Base-by-base conservation (phyloP, 2,329 filamentous ascomycete species). In the Elsinoe fawcettii region DNA sequence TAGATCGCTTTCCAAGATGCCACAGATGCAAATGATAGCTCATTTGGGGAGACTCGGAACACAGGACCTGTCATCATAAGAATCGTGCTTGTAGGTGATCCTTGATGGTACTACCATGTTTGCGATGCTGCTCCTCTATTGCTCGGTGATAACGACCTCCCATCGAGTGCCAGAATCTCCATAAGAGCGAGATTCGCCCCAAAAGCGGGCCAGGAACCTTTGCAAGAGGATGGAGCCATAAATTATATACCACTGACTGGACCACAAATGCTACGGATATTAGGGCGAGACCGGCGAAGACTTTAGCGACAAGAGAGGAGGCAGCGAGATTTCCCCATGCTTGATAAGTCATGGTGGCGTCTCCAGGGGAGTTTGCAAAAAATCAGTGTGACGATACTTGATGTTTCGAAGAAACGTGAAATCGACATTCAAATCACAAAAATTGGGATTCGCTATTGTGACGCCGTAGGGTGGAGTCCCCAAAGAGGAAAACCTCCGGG, bases 1-100 rank as follows among this genome's bases (percentile, higher is more conserved):
- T 67, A 70, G 43, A 70, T 68, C n/a, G 64, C 65, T 60, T 66
- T 64, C 62, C 63, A 66, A 43, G 69, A 66, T 44, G 66, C 55
- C 1, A 63, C 61, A 7, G 66, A 63, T 32, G 58, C 63, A 56
- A 69, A 70, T 41, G 65, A 65, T 12, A 70, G 61, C 54, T 69
- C 66, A 25, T 66, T 67, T 1, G 69, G 68, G 1, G 65, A 63
- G 2, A 70, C 59, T 2, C 69, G 66, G 25, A 71, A 62, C 2
- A 70, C 60, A 12, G 60, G 57, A 7, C 63, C 46, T 51, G 25
- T 2, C 11, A 22, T 25, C 11, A 34, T 51, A 2, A 34, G 46
- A 32, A 6, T 11, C 18, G 22, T 30, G n/a, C n/a, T 4, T 9
- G 8, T 14, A 6, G 8, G n/a, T 5, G 12, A 3, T n/a, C 2